phyloP scores from a whole-genome alignment of 2,329 filamentous ascomycete genomes.

The Pezicula carpinea region DNA sequence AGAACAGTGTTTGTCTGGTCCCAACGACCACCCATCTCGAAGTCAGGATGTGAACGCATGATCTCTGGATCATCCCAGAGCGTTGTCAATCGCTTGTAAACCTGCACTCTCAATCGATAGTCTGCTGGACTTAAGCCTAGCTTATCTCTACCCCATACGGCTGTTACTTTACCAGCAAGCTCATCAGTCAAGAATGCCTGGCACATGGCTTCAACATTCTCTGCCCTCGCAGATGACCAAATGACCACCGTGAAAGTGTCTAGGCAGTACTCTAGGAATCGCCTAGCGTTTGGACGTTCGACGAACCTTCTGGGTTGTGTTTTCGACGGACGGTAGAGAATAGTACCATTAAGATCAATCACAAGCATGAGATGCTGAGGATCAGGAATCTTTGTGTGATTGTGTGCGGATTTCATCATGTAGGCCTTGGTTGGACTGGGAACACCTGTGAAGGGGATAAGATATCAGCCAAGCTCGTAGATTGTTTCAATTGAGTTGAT shows the following conservation, averaged over 20 bases:
- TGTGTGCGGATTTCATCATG: neutral
- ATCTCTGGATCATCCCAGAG: constrained; percentile 60
- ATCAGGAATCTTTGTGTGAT: constrained; percentile 26
- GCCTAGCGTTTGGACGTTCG: constrained; percentile 59
- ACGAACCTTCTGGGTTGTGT: constrained; percentile 49
- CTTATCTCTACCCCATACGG: constrained; percentile 73
- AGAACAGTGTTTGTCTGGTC: constrained; percentile 83
- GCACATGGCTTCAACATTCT: constrained; percentile 69
- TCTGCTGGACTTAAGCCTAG: constrained; percentile 63
- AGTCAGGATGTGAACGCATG: constrained; percentile 38
- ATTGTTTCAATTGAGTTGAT: too few relatives aligned
- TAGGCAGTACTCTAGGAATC: constrained; percentile 72
- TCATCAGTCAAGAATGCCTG: constrained; percentile 53
- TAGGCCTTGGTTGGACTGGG: neutral
- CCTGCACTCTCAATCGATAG: constrained; percentile 69
- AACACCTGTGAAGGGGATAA: neutral
- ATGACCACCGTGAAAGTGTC: constrained; percentile 74
- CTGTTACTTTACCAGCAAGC: constrained; percentile 54
- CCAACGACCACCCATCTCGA: constrained; percentile 48
- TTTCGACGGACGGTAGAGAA: constrained; percentile 65
- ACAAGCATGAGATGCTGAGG: constrained; percentile 71
- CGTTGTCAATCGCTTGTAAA: constrained; percentile 77
- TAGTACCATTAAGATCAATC: constrained; percentile 89
- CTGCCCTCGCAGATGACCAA: constrained; percentile 79
- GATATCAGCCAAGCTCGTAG: too few relatives aligned